A percentile compares a stretch with the other conserved stretches of the same genome.
Conservation (phyloP, 2,329 filamentous ascomycete genomes). For the Scytalidium lignicola region DNA sequence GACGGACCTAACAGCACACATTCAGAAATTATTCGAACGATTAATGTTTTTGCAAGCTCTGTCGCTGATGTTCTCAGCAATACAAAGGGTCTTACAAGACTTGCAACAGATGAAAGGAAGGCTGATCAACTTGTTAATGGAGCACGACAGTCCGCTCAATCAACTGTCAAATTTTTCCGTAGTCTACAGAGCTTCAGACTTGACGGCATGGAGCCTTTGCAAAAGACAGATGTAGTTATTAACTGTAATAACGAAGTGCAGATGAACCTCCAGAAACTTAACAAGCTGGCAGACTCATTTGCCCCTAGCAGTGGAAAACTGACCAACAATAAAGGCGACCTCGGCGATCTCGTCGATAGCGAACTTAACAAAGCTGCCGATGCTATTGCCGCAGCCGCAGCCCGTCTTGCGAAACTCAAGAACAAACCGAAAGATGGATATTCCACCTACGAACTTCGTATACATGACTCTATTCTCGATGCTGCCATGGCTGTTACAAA, state of each 20-base stretch:
- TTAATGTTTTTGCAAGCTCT: conserved; percentile 84
- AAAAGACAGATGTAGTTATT: conserved; percentile 96
- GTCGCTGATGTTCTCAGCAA: conserved; percentile 93
- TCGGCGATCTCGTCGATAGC: conserved; percentile 87
- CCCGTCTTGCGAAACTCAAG: conserved; percentile 83
- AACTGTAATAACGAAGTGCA: conserved; percentile 96
- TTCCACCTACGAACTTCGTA: conserved; percentile 92
- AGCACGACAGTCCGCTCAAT: conserved; percentile 76
- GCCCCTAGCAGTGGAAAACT: conserved; percentile 84
- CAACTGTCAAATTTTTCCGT: conserved; percentile 92
- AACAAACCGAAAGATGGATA: conserved; percentile 96
- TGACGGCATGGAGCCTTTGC: conserved; percentile 81
- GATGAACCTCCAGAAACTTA: conserved; percentile 86
- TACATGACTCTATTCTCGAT: conserved; percentile 91
- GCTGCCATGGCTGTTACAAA: conserved; percentile 90
- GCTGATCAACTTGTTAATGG: conserved; percentile 78
- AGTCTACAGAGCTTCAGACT: conserved; percentile 89
- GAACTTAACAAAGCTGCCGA: conserved; percentile 92
- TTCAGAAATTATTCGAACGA: conserved; percentile 85
- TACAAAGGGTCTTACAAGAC: conserved; percentile 87
- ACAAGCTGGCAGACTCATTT: conserved; percentile 88
- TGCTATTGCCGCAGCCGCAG: conserved; percentile 87
- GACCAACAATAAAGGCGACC: conserved; percentile 70
- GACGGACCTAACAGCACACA: conserved; percentile 90
- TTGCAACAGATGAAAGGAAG: conserved; percentile 95